A percentile compares a stretch with the other conserved stretches of the same genome.
These are phyloP conservation scores for Aspergillus panamensis DNA, from an alignment of 495 filamentous ascomycete genomes.

Conservation along the genomic window DNA sequence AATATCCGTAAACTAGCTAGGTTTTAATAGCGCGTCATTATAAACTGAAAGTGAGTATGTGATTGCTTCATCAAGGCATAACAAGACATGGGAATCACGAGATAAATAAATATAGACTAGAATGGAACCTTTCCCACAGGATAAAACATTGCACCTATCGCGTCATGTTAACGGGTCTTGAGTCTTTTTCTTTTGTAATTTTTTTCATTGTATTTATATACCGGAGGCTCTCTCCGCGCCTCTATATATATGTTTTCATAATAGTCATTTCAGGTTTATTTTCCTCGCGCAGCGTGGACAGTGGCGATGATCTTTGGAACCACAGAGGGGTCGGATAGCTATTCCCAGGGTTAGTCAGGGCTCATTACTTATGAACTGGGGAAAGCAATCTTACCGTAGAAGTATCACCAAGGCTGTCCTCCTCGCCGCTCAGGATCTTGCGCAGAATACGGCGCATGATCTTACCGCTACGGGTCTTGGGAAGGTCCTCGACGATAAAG, in stretches of 20 bases:
- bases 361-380: not conserved
- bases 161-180: not conserved
- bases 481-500: conserved; percentile 84
- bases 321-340: conserved; percentile 87
- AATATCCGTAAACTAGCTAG: conserved; percentile 10
- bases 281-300: conserved; percentile 62
- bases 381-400: conserved; percentile 66
- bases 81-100: conserved; percentile 21
- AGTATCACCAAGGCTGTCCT: conserved; percentile 91
- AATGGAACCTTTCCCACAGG: not conserved
- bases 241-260: conserved; percentile 16
- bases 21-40: conserved; percentile 16
- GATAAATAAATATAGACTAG: conserved; percentile 6
- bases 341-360: conserved; percentile 34
- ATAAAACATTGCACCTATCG: not conserved
- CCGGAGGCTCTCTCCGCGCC: not conserved
- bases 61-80: conserved; percentile 13
- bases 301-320: conserved; percentile 83
- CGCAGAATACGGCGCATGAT: conserved; percentile 97
- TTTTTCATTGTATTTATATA: conserved; percentile 13
- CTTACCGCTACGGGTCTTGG: conserved; percentile 96
- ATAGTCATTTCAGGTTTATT: conserved; percentile 35
- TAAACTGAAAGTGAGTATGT: conserved; percentile 12
- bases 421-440: conserved; percentile 95
- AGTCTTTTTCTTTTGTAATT: not conserved